A percentile compares a stretch with the other conserved stretches of the same genome.
These are phyloP conservation scores for Perkinsus marinus DNA, from an alignment of 169 alveolate genomes.

Conservation along the genomic window DNA sequence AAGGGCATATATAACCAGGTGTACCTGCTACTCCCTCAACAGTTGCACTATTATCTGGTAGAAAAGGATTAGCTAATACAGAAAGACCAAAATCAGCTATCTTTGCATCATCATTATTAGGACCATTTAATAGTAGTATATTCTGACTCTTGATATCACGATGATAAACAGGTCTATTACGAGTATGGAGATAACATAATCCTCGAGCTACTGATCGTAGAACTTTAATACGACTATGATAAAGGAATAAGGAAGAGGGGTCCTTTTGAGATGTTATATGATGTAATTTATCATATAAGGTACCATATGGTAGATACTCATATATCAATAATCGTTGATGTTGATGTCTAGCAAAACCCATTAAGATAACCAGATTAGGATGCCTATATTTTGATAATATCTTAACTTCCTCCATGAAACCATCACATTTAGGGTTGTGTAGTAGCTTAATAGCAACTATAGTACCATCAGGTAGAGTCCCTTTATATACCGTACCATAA, in stretches of 20 bases:
- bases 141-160: slow-evolving; percentile 58
- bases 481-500: slow-evolving; percentile 2
- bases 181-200: slow-evolving; percentile 35
- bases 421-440: background rate
- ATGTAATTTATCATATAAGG: background rate
- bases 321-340: background rate
- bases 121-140: slow-evolving; percentile 47
- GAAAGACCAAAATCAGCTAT: slow-evolving; percentile 62
- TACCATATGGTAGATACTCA: background rate
- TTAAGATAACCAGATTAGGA: background rate
- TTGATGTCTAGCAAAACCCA: background rate
- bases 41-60: background rate
- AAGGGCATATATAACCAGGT: slow-evolving; percentile 2
- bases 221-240: background rate
- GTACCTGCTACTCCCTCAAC: background rate
- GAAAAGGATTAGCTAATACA: slow-evolving; percentile 11
- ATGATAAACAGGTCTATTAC: slow-evolving; percentile 50
- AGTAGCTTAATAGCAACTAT: background rate
- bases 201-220: background rate
- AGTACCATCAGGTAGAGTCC: background rate
- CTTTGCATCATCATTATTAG: slow-evolving; percentile 30
- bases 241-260: background rate
- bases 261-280: background rate
- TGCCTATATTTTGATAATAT: background rate
- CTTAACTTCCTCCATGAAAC: background rate